Conservation (phyloP, 495 filamentous ascomycete species). For the Penicillium samsonianum region DNA sequence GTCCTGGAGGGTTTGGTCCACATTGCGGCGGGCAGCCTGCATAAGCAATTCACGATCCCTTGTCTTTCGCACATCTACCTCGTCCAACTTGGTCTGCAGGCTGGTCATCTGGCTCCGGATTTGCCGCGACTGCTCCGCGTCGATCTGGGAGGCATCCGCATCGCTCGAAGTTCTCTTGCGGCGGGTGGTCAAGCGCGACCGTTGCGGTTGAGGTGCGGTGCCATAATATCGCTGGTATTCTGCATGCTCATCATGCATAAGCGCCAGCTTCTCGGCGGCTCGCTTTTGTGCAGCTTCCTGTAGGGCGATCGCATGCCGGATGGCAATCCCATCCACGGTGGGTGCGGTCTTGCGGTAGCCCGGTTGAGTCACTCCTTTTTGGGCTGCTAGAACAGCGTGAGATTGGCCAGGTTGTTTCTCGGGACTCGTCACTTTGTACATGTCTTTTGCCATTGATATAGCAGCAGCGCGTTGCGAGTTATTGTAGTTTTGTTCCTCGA, state of each 20-base stretch:
- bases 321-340: slow-evolving; percentile 32
- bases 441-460: slow-evolving; percentile 81
- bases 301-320: slow-evolving; percentile 59
- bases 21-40: slow-evolving; percentile 79
- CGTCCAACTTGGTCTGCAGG: slow-evolving; percentile 65
- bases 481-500: slow-evolving; percentile 69
- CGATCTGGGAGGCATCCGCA: slow-evolving; percentile 59
- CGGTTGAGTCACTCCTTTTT: slow-evolving; percentile 39
- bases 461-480: slow-evolving; percentile 78
- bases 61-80: slow-evolving; percentile 74
- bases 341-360: slow-evolving; percentile 38
- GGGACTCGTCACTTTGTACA: slow-evolving; percentile 66
- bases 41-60: slow-evolving; percentile 73
- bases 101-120: slow-evolving; percentile 81
- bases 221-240: slow-evolving; percentile 76
- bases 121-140: slow-evolving; percentile 65
- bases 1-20: slow-evolving; percentile 69
- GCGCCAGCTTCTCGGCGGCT: slow-evolving; percentile 78
- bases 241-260: slow-evolving; percentile 70
- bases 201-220: slow-evolving; percentile 46
- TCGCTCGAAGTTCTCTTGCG: slow-evolving; percentile 72
- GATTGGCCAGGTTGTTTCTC: slow-evolving; percentile 31
- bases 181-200: slow-evolving; percentile 57
- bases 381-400: slow-evolving; percentile 40
- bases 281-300: slow-evolving; percentile 85